Base-by-base conservation (phyloP, 1,284 basidiomycete species). In the Athelia sp. region DNA sequence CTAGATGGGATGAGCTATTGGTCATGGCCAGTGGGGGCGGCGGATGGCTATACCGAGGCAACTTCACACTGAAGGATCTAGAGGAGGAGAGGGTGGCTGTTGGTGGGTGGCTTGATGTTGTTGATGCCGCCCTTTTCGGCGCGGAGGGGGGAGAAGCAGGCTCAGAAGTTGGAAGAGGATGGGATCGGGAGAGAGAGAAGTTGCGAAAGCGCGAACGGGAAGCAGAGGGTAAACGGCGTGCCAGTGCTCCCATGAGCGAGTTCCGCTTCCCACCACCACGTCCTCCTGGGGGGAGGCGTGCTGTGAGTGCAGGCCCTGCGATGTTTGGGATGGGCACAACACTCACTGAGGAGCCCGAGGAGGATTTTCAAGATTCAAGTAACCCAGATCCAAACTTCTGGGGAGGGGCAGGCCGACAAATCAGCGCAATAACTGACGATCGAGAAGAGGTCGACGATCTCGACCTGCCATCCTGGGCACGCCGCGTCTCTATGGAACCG, bases 11-110 rank as follows among this genome's bases (percentile, higher is more conserved):
- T 58, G 86, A 90, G 58, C 72, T 81, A 18, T 74, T 91, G 4
- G 82, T 89, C 0, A 69, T 90, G 4, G 83, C 84, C 19, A 81
- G 81, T 17, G 90, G 90, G 2, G 83, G 84, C 21, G 81, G 81
- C 17, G 90, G 90, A 3, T 91, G 87, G 84, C 62, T 92, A 42
- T 94, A 94, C 60, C 74, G 67, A 48, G 79, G 81, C 54, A 84
- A 88, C 54, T 59, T 91, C 46, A 69, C 58, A 32, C 66, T 86
- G 15, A 66, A 65, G 15, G 74, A 82, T 26, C 64, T 93, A 43
- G 60, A 44, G 47, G 75, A 74, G 58, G 88, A 92, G 62, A 67
- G 75, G 50, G 64, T 65, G 1, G 71, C 78, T 1, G 77, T 93
- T 2, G 62, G 64, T 43, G 61, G 66, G 43, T 93, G 90, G 61